These are phyloP conservation scores for Pelargonium fulgidum DNA, from an alignment of 441 rosid genomes.

Conservation along the genomic window DNA sequence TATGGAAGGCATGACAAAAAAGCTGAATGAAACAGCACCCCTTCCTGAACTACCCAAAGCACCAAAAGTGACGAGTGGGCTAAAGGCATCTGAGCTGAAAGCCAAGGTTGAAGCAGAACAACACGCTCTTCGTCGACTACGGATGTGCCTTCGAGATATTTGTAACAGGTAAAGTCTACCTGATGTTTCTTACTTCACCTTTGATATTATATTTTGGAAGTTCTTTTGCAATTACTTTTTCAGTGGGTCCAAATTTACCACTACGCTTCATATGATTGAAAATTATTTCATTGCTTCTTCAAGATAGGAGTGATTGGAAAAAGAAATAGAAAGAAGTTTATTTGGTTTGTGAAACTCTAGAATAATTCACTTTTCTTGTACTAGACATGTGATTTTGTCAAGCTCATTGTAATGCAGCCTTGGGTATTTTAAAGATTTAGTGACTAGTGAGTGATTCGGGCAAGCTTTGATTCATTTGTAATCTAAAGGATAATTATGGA, in stretches of 20 bases:
- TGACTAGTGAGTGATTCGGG: neutral
- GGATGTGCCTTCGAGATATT: constrained; percentile 99
- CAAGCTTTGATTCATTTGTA: constrained; percentile 6
- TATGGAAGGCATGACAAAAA: constrained; percentile 45
- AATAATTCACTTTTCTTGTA: neutral
- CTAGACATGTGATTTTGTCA: neutral
- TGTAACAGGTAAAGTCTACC: constrained; percentile 66
- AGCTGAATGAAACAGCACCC: constrained; percentile 37
- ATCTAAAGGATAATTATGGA: neutral
- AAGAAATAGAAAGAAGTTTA: too few relatives aligned
- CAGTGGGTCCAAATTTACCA: neutral
- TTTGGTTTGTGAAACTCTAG: neutral
- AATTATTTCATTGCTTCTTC: neutral
- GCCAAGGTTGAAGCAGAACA: constrained; percentile 98
- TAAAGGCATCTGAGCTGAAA: constrained; percentile 84
- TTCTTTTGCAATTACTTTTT: neutral
- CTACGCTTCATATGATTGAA: neutral
- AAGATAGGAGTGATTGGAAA: neutral
- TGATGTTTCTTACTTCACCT: neutral
- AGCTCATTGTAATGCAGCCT: neutral
- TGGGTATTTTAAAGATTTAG: neutral
- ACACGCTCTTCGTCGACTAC: constrained; percentile 93
- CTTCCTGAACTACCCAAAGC: constrained; percentile 79
- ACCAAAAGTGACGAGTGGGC: constrained; percentile 74
- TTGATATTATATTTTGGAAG: neutral